Evolutionary conservation across 2,329 filamentous ascomycete genomes (phyloP).

Genomic region (Sordariomycetes sp.): DNA sequence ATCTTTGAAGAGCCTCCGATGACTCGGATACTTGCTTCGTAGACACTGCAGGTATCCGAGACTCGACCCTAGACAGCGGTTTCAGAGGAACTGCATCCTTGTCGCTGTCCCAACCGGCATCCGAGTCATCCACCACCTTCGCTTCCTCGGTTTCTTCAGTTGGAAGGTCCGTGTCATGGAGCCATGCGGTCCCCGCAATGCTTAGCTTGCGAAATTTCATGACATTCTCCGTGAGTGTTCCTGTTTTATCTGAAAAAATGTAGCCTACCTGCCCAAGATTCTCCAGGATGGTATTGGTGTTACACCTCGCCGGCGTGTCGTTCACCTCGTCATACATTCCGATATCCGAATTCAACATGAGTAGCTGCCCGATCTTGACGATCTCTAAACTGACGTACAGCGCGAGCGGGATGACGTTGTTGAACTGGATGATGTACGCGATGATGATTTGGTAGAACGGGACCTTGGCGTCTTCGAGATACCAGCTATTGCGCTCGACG

Average conservation of each 20-base stretch:
- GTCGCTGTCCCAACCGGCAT: slow-evolving; percentile 5
- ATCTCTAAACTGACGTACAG: slow-evolving; percentile 86
- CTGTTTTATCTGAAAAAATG: slow-evolving; percentile 89
- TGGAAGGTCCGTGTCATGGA: slow-evolving; percentile 62
- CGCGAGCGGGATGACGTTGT: slow-evolving; percentile 84
- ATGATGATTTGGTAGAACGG: slow-evolving; percentile 70
- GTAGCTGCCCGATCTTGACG: slow-evolving; percentile 66
- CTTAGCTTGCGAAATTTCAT: slow-evolving; percentile 95
- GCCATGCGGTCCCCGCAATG: slow-evolving; percentile 78
- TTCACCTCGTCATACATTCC: slow-evolving; percentile 83
- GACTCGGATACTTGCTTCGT: not conserved
- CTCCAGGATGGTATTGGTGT: slow-evolving; percentile 90
- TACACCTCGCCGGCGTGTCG: slow-evolving; percentile 76
- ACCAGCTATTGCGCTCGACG: slow-evolving; percentile 62
- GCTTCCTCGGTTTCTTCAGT: slow-evolving; percentile 14
- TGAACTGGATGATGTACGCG: slow-evolving; percentile 92
- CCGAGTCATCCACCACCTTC: slow-evolving; percentile 10
- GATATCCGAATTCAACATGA: slow-evolving; percentile 66
- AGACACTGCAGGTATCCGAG: not conserved
- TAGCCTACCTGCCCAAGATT: slow-evolving; percentile 85
- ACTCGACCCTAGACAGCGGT: not conserved
- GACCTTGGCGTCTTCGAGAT: slow-evolving; percentile 58
- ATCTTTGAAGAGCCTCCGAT: not conserved
- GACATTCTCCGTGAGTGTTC: slow-evolving; percentile 83
- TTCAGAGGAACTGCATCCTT: slow-evolving; percentile 7